These are phyloP conservation scores for Scheffersomyces titani DNA, from an alignment of 1,139 yeast species.

Conservation along the genomic window DNA sequence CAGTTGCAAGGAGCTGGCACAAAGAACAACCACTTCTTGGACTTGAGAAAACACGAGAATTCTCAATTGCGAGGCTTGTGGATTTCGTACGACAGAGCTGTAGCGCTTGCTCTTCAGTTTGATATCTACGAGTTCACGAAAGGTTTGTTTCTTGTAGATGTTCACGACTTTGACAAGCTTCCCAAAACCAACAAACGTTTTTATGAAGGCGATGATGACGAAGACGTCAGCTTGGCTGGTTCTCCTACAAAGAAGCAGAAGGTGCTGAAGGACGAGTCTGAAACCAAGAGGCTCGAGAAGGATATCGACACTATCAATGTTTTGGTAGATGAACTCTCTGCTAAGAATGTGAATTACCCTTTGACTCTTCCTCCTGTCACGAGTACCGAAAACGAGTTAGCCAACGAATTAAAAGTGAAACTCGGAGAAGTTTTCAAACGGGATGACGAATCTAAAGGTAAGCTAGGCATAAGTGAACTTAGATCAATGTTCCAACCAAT, in stretches of 20 bases:
- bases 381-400: conserved; percentile 16
- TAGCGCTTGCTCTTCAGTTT: conserved; percentile 38
- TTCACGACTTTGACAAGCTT: conserved; percentile 45
- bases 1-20: conserved; percentile 30
- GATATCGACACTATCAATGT: background rate
- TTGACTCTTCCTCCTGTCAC: conserved; percentile 20
- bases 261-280: conserved; percentile 3
- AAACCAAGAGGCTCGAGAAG: background rate
- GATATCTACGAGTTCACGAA: conserved; percentile 45
- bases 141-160: conserved; percentile 44
- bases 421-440: conserved; percentile 23
- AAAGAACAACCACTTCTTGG: conserved; percentile 23
- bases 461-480: conserved; percentile 13
- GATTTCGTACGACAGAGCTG: conserved; percentile 50
- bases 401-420: conserved; percentile 19
- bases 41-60: conserved; percentile 30
- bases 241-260: conserved; percentile 19
- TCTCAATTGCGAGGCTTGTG: conserved; percentile 36
- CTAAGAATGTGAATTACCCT: conserved; percentile 20
- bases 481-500: conserved; percentile 15
- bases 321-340: conserved; percentile 1
- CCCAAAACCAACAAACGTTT: conserved; percentile 26
- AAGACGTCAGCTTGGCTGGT: conserved; percentile 13
- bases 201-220: conserved; percentile 12
- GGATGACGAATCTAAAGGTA: conserved; percentile 12